Percentiles rank a stretch among this genome's conserved stretches.
phyloP scores from a whole-genome alignment of 345 rosid species.

The Boechera stricta region DNA sequence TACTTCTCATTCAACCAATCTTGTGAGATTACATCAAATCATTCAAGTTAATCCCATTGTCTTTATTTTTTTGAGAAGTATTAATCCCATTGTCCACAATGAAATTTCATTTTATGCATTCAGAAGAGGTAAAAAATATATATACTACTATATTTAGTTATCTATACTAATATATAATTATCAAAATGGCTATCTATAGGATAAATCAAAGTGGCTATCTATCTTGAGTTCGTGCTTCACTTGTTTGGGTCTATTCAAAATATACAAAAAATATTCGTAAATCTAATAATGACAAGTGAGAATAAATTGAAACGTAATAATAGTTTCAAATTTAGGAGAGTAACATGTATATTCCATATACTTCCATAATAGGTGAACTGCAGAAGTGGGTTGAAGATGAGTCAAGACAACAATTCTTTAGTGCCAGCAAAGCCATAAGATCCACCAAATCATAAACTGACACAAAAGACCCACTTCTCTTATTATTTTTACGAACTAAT shows the following conservation, averaged over 20 bases:
- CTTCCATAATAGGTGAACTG: conserved; percentile 42
- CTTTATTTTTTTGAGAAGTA: no score
- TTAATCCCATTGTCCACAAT: neutral
- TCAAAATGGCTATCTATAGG: neutral
- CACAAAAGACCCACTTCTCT: conserved; percentile 46
- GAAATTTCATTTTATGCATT: neutral
- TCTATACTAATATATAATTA: neutral
- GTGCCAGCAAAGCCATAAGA: conserved; percentile 48
- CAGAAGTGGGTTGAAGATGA: conserved; percentile 47
- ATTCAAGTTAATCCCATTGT: neutral
- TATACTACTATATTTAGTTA: neutral
- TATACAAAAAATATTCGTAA: neutral
- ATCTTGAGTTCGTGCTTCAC: conserved; percentile 23
- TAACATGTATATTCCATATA: conserved; percentile 44
- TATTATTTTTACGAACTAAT: conserved; percentile 40
- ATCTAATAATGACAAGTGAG: conserved; percentile 26
- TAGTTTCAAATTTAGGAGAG: conserved; percentile 30
- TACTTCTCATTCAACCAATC: conserved; percentile 9
- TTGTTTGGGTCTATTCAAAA: conserved; percentile 17
- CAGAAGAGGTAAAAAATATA: neutral
- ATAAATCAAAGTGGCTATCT: neutral
- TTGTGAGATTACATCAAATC: neutral
- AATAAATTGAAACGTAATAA: conserved; percentile 1
- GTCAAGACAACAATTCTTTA: conserved; percentile 46
- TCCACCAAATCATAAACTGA: conserved; percentile 43